Evolutionary conservation across 2,329 filamentous ascomycete species (phyloP).

Genomic region (Fusarium anguioides): DNA sequence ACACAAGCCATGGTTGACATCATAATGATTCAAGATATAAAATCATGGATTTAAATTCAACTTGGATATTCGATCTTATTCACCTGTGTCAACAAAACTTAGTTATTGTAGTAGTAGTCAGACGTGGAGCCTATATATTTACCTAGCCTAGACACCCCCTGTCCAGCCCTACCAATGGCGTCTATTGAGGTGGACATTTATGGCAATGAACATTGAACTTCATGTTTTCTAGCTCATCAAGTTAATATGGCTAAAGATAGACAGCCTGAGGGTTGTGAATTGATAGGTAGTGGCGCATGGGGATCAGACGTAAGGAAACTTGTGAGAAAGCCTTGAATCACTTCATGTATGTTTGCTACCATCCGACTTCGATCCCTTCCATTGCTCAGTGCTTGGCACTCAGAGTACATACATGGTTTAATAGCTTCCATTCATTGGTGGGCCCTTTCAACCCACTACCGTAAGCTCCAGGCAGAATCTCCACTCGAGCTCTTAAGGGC

Average conservation of each 20-base stretch:
- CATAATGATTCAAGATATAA: not conserved
- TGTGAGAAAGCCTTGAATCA: not conserved
- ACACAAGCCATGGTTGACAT: not conserved
- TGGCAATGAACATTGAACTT: not conserved
- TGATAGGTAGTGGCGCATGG: too few relatives aligned
- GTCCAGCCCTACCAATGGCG: slow-evolving; percentile 30
- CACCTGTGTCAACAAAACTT: too few relatives aligned
- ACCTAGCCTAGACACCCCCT: not conserved
- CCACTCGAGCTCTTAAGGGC: slow-evolving; percentile 4
- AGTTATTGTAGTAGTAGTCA: not conserved
- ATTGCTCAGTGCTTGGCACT: too few relatives aligned
- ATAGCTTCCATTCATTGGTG: not conserved
- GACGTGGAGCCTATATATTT: not conserved
- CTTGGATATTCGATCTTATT: too few relatives aligned
- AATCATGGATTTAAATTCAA: not conserved
- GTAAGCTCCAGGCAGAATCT: slow-evolving; percentile 1
- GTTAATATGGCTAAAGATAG: not conserved
- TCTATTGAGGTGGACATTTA: not conserved
- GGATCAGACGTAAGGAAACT: not conserved
- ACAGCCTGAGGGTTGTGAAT: not conserved
- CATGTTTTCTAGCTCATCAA: not conserved
- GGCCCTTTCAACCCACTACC: not conserved
- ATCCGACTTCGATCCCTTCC: not conserved
- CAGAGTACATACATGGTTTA: too few relatives aligned
- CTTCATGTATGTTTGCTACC: not conserved